A percentile compares a stretch with the other conserved stretches of the same genome.
phyloP scores from a whole-genome alignment of 257 asterid species.

The Lycium barbarum region DNA sequence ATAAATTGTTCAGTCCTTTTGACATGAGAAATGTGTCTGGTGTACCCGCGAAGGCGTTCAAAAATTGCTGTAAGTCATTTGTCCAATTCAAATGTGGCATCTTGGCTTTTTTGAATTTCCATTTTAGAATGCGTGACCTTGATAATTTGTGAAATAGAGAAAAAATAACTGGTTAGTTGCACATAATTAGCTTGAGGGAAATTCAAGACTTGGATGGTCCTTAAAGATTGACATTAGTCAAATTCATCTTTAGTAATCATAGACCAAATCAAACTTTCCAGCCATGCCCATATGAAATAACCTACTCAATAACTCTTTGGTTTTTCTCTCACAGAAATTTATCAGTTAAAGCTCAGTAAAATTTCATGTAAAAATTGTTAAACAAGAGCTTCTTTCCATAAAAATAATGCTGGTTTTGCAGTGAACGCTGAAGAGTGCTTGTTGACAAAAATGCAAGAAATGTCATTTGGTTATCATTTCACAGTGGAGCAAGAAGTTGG shows the following conservation, averaged over 20 bases:
- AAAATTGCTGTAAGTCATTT: no score
- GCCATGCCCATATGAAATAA: no score
- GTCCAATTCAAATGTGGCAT: no score
- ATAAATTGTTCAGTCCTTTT: no score
- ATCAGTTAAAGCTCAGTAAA: not conserved
- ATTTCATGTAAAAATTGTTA: not conserved
- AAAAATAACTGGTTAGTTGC: not conserved
- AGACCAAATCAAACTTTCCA: no score
- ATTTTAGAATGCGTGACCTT: not conserved
- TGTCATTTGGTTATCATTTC: conserved; percentile 61
- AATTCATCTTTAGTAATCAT: no score
- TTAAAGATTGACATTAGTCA: not conserved
- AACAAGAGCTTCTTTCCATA: not conserved
- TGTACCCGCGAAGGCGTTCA: no score
- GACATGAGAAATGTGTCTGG: no score
- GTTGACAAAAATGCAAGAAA: conserved; percentile 38
- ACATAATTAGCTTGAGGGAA: not conserved
- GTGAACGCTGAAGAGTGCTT: conserved; percentile 38
- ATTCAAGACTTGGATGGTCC: not conserved
- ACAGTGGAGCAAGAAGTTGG: conserved; percentile 82
- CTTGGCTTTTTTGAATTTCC: no score
- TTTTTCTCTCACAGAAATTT: no score
- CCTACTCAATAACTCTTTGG: no score
- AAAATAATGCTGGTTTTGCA: not conserved
- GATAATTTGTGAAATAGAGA: not conserved